Conservation (phyloP, 2,329 filamentous ascomycete genomes). For the Botrytis paeoniae region DNA sequence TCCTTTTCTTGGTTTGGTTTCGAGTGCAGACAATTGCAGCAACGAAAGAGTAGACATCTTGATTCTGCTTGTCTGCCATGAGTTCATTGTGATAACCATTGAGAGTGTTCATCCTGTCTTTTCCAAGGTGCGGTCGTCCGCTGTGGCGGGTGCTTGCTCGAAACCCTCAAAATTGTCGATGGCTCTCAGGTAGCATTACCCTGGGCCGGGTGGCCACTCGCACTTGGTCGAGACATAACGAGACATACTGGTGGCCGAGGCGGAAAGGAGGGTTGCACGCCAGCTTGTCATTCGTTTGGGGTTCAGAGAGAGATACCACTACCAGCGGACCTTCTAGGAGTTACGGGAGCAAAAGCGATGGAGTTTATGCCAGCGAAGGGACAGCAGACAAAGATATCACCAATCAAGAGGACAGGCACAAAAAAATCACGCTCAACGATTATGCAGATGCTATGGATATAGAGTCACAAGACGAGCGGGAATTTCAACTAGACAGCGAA, state of each 20-base stretch:
- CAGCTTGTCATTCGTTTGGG: constrained; percentile 1
- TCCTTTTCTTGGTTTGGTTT: neutral
- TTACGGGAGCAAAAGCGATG: neutral
- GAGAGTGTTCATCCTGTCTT: constrained; percentile 46
- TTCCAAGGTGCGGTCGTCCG: constrained; percentile 41
- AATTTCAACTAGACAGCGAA: neutral
- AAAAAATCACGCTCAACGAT: neutral
- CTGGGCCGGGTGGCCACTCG: constrained; percentile 44
- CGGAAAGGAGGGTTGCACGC: constrained; percentile 24
- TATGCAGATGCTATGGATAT: neutral
- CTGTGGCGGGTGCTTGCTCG: constrained; percentile 44
- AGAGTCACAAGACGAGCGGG: neutral
- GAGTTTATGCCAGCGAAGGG: neutral
- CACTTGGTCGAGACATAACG: constrained; percentile 24
- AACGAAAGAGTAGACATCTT: constrained; percentile 19
- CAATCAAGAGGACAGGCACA: neutral
- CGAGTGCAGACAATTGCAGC: neutral
- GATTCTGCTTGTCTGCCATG: constrained; percentile 38
- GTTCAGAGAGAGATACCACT: neutral
- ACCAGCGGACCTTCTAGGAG: constrained; percentile 6
- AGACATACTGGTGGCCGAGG: constrained; percentile 33
- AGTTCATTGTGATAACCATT: constrained; percentile 32
- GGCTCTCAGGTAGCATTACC: constrained; percentile 41
- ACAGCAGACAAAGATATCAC: neutral
- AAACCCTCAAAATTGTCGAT: constrained; percentile 43